Evolutionary conservation across 306 rosid species (phyloP), one percentile per base, ranked within the genome.

Genomic region (Potentilla sterilis): DNA sequence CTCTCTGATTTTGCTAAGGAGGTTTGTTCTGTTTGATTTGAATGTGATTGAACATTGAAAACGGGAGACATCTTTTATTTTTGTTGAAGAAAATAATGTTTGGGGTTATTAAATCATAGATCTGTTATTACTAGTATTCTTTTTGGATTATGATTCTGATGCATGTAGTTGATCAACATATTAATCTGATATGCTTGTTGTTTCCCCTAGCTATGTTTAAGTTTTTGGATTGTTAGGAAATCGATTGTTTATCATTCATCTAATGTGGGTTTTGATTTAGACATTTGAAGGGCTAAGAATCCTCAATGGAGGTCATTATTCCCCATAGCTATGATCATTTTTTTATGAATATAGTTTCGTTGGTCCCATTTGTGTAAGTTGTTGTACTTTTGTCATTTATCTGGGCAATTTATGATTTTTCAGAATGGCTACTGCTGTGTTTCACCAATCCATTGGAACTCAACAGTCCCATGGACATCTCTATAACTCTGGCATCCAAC

Each of bases 401-500:
- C 16, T 76, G 86, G 71, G 74, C 58, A 41, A 2, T 75, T 75
- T 76, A 59, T 74, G 44, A 55, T 43, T 71, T 52, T 84, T 87
- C 86, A 91, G 95, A 70, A 96, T 96, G 99, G 96, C 98, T 65
- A 85, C 97, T 75, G 83, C 89, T 80, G 89, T 76, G 40, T 88
- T 75, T 87, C 82, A 83, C 73, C 96, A 84, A 76, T 81, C 84
- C 67, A 73, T 90, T 75, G 91, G 96, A 67, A 80, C 81, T 70
- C 64, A 76, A 73, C 87, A 84, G 74, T 49, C 87, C 16, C 81
- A 72, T 40, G 81, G 88, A 16, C 66, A 77, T 74, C 74, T 79
- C 37, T 72, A 69, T 42, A 76, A 73, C 40, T 52, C 80, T 7
- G 77, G 80, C 58, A 72, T 80, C 58, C 80, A 65, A 22, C 89